Percentiles rank a stretch among this genome's conserved stretches.
phyloP scores from a whole-genome alignment of 345 rosid species.

The Kernera saxatilis region DNA sequence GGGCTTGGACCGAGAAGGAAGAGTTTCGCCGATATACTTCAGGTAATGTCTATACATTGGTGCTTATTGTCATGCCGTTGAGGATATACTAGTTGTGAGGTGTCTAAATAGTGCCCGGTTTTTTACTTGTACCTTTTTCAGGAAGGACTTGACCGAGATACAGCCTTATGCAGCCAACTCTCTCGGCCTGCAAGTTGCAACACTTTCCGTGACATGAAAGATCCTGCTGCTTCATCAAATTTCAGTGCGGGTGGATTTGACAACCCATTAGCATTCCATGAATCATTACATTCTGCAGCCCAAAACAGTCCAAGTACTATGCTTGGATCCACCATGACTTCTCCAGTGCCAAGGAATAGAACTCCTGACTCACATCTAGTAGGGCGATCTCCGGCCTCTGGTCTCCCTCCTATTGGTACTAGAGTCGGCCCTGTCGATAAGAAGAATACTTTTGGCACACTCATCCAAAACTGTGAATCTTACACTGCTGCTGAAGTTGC shows the following conservation, averaged over 20 bases:
- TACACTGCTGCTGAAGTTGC: conserved; percentile 55
- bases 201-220: conserved; percentile 54
- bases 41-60: conserved; percentile 39
- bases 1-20: conserved; percentile 75
- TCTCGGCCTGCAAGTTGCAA: conserved; percentile 69
- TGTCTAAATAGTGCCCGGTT: background rate
- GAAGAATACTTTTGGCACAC: conserved; percentile 39
- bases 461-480: conserved; percentile 41
- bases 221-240: conserved; percentile 35
- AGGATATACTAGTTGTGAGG: background rate
- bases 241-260: conserved; percentile 35
- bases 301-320: conserved; percentile 31
- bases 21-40: conserved; percentile 97
- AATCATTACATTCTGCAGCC: conserved; percentile 41
- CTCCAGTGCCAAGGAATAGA: conserved; percentile 62
- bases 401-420: conserved; percentile 64
- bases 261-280: conserved; percentile 42
- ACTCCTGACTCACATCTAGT: conserved; percentile 59
- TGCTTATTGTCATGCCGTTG: background rate
- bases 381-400: conserved; percentile 51
- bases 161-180: conserved; percentile 47
- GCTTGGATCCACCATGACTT: conserved; percentile 47
- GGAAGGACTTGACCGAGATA: conserved; percentile 69
- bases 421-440: conserved; percentile 50
- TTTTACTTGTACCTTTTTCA: conserved; percentile 30